These are phyloP conservation scores for Trematosphaeria pertusa DNA, from an alignment of 2,329 filamentous ascomycete species.

Conservation along the genomic window DNA sequence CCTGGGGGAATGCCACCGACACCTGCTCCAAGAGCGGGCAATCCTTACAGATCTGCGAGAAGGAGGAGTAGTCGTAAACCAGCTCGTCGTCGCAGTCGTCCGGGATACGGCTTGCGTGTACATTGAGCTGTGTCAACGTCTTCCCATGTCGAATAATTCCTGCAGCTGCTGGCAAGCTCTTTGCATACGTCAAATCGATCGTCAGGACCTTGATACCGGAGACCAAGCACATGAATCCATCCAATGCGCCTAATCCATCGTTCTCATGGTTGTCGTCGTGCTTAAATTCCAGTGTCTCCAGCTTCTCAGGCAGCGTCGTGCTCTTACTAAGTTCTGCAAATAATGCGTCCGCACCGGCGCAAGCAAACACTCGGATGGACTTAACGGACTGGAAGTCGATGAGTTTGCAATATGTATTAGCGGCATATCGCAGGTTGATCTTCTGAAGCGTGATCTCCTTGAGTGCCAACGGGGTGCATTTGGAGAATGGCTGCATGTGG, in stretches of 20 bases:
- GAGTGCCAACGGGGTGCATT: slow-evolving; percentile 53
- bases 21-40: slow-evolving; percentile 54
- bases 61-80: slow-evolving; percentile 53
- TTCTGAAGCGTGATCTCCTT: slow-evolving; percentile 55
- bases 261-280: slow-evolving; percentile 57
- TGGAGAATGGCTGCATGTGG: slow-evolving; percentile 56
- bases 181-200: slow-evolving; percentile 53
- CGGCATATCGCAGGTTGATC: slow-evolving; percentile 55
- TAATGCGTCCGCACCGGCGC: slow-evolving; percentile 55
- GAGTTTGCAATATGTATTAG: slow-evolving; percentile 56
- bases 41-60: slow-evolving; percentile 55
- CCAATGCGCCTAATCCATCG: slow-evolving; percentile 54
- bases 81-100: slow-evolving; percentile 52
- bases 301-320: slow-evolving; percentile 51
- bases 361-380: slow-evolving; percentile 52
- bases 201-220: slow-evolving; percentile 53
- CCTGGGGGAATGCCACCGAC: slow-evolving; percentile 55
- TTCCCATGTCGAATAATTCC: slow-evolving; percentile 55
- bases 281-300: slow-evolving; percentile 56
- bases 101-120: slow-evolving; percentile 49
- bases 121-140: slow-evolving; percentile 53
- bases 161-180: slow-evolving; percentile 50
- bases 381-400: slow-evolving; percentile 55
- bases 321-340: slow-evolving; percentile 57
- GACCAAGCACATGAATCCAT: slow-evolving; percentile 56